phyloP scores from a whole-genome alignment of 2,329 filamentous ascomycete species.

The Cryphonectria radicalis region DNA sequence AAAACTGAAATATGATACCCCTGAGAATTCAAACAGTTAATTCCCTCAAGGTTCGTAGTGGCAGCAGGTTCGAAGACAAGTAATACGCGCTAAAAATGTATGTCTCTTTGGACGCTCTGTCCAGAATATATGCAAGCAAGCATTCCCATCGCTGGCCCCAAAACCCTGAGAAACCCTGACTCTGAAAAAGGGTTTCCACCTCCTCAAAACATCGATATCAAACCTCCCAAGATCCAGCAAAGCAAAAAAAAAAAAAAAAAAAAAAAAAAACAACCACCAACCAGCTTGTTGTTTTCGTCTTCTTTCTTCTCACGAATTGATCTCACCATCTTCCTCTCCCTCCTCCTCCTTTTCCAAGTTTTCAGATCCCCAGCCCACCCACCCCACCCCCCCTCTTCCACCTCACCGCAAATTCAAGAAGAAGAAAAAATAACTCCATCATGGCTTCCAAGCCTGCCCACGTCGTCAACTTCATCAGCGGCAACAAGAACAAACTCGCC shows the following conservation, averaged over 20 bases:
- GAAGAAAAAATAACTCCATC: slow-evolving; percentile 12
- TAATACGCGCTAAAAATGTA: neutral
- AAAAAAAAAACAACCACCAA: neutral
- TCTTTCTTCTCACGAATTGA: neutral
- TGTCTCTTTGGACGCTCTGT: neutral
- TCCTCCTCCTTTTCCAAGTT: neutral
- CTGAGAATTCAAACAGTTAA: slow-evolving; percentile 11
- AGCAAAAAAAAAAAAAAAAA: neutral
- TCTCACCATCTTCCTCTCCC: neutral
- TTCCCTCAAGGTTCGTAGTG: neutral
- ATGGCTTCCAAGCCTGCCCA: slow-evolving; percentile 52
- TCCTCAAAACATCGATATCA: neutral
- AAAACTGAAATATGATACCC: slow-evolving; percentile 31
- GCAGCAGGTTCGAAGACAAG: neutral
- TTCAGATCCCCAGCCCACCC: neutral
- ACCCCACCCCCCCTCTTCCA: too few relatives aligned
- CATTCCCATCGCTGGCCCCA: neutral
- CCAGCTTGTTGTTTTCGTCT: neutral
- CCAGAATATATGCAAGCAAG: neutral
- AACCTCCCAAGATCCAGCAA: neutral
- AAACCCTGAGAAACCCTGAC: slow-evolving; percentile 6
- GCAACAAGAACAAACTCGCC: slow-evolving; percentile 90
- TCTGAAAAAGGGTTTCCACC: neutral
- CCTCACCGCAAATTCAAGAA: slow-evolving; percentile 6
- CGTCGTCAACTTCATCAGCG: slow-evolving; percentile 88